A percentile compares a stretch with the other conserved stretches of the same genome.
Evolutionary conservation across 2,329 filamentous ascomycete species (phyloP).

Genomic region (Incumbomyces delicatus): DNA sequence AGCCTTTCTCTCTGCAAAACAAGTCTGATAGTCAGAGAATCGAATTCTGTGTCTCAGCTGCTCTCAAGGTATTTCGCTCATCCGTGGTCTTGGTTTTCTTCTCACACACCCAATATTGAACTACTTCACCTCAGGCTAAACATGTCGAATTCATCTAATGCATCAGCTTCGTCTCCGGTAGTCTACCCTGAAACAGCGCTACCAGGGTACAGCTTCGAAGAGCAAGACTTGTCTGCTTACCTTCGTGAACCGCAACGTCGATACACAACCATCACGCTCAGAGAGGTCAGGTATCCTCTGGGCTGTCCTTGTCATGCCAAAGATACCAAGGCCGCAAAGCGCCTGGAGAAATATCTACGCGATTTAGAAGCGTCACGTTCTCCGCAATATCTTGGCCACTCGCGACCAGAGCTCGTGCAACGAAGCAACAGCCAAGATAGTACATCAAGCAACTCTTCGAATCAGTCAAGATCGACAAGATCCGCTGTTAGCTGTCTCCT

Average conservation of each 20-base stretch:
- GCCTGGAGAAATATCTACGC: no score
- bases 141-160: background rate
- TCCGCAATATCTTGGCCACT: background rate
- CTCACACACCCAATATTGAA: no score
- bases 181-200: background rate
- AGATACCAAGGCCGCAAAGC: background rate
- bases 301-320: constrained; percentile 19
- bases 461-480: background rate
- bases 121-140: no score
- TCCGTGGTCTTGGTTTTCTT: no score
- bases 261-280: constrained; percentile 20
- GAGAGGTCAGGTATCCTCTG: constrained; percentile 17
- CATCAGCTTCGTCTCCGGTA: background rate
- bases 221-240: background rate
- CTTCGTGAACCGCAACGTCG: constrained; percentile 4
- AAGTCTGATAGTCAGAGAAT: no score
- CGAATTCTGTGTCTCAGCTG: no score
- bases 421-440: constrained; percentile 3
- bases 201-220: background rate
- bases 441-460: background rate
- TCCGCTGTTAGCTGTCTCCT: background rate
- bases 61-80: no score
- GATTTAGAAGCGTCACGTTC: background rate
- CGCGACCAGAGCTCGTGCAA: background rate
- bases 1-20: no score